phyloP scores from a whole-genome alignment of 2,329 filamentous ascomycete species.

The Trichoderma koningii region DNA sequence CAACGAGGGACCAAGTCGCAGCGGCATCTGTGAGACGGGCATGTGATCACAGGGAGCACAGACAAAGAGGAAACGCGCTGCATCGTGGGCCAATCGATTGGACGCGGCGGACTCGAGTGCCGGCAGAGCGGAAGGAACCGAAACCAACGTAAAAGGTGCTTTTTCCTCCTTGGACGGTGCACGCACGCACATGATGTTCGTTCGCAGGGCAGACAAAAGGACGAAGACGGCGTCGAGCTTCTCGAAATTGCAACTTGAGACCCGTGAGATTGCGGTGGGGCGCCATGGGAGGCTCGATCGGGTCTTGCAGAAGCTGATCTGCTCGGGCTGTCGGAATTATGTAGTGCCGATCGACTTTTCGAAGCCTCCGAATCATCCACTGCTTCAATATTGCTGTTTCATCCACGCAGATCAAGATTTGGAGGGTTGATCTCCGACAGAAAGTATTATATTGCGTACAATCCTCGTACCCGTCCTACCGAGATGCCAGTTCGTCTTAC shows the following conservation, averaged over 20 bases:
- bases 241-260: too few species aligned
- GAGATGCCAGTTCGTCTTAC: not conserved
- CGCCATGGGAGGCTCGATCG: slow-evolving; percentile 11
- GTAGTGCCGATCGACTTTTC: slow-evolving; percentile 14
- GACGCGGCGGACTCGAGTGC: not conserved
- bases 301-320: slow-evolving; percentile 19
- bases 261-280: slow-evolving; percentile 24
- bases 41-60: slow-evolving; percentile 15
- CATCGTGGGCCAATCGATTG: not conserved
- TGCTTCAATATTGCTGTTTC: not conserved
- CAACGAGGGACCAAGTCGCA: not conserved
- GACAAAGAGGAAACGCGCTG: not conserved
- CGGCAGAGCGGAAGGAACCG: not conserved
- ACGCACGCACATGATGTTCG: not conserved
- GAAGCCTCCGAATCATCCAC: not conserved
- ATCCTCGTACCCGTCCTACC: not conserved
- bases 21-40: not conserved
- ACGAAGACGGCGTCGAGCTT: not conserved
- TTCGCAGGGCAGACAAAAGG: not conserved
- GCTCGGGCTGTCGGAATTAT: slow-evolving; percentile 10
- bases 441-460: not conserved
- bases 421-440: too few species aligned
- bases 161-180: too few species aligned
- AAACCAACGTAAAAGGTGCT: too few species aligned
- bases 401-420: too few species aligned